Percentiles rank a stretch among this genome's conserved stretches.
Conservation (phyloP, 805 yeast genomes). For the Kodamaea nitidulidarum region DNA sequence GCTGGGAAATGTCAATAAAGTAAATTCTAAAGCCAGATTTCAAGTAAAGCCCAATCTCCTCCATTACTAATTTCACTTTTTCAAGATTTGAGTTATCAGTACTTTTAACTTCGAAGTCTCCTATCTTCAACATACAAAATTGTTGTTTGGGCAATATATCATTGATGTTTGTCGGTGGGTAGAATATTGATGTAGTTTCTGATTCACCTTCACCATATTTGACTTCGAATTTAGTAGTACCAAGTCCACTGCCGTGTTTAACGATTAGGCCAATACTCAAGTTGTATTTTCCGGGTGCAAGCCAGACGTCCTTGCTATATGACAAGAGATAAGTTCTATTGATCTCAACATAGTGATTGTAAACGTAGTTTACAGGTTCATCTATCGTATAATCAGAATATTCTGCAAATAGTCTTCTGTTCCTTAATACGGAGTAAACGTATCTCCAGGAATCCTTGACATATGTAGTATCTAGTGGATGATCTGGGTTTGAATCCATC, state of each 20-base stretch:
- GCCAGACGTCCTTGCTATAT: conserved; percentile 41
- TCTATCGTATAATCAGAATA: conserved; percentile 41
- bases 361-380: conserved; percentile 44
- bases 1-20: conserved; percentile 43
- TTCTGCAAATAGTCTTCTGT: conserved; percentile 52
- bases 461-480: conserved; percentile 24
- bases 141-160: conserved; percentile 54
- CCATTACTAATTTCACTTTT: conserved; percentile 45
- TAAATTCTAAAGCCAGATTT: conserved; percentile 49
- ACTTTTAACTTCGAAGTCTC: conserved; percentile 36
- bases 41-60: conserved; percentile 51
- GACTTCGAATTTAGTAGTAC: conserved; percentile 54
- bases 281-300: conserved; percentile 49
- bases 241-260: conserved; percentile 53
- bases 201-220: conserved; percentile 25
- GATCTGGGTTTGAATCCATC: conserved; percentile 15
- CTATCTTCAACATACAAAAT: conserved; percentile 48
- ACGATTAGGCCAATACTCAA: conserved; percentile 49
- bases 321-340: conserved; percentile 48
- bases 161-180: conserved; percentile 54
- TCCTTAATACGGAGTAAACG: conserved; percentile 46
- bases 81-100: conserved; percentile 16
- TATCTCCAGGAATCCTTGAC: conserved; percentile 55
- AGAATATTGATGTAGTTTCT: conserved; percentile 33
- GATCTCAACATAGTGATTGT: conserved; percentile 44